Base-by-base conservation (phyloP, 441 rosid species). In the Populus hybrid region DNA sequence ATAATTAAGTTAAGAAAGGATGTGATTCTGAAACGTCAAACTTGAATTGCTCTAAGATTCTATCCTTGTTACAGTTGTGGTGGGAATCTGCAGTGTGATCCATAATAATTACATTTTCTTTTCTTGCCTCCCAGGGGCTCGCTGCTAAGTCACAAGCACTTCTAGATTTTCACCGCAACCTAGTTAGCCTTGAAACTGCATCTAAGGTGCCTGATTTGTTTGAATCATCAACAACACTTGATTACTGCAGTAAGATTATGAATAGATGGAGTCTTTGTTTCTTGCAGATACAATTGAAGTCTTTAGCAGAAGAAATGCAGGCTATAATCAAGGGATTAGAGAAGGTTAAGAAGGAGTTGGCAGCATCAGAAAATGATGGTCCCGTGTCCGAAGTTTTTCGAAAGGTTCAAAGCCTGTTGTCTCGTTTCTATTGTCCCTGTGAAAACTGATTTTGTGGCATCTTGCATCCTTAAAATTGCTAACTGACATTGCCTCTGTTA, bases 381-480 rank as follows among this genome's bases (percentile, higher is more conserved):
- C 98, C 97, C 72, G 94, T 94, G n/a, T 96, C 99, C n/a, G 98
- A 90, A 65, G 89, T 92, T 86, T 96, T 96, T 77, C 83, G 89
- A 14, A 90, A 92, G 93, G 99, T 92, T 86, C 71, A 76, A 63
- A 75, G 63, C 36, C 57, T 54, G 21, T n/a, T 35, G 6, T 70
- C 72, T 73, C 64, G 63, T 23, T 80, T 70, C 11, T 81, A 42
- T 42, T 42, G 4, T 11, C 32, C 32, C 32, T 30, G 32, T 30
- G 32, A 35, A 42, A 42, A 42, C 50, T 42, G 80, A 10, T 35
- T 30, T 38, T 8, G 23, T 72, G 32, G 34, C 54, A 35, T 76
- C 67, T 78, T 23, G 11, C 54, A 4, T 3, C 21, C 8, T 35
- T 65, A 34, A 36, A 71, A 54, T 32, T 71, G 66, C 54, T 65